phyloP scores from a whole-genome alignment of 345 rosid species.

The Kandelia obovata region DNA sequence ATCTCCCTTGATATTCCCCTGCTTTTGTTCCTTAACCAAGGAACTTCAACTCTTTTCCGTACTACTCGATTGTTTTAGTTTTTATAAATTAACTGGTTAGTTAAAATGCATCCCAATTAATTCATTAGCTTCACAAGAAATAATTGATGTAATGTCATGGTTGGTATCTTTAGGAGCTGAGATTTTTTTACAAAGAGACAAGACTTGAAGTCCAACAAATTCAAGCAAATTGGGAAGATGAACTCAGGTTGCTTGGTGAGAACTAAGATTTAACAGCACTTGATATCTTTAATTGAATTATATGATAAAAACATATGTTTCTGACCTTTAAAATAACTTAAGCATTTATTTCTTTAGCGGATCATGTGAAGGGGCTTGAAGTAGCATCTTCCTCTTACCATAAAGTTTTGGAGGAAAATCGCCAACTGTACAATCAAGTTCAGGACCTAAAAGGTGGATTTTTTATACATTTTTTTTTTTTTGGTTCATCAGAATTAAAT shows the following conservation, averaged over 20 bases:
- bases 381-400: slow-evolving; percentile 75
- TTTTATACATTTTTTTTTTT: not conserved
- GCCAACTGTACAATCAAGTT: slow-evolving; percentile 91
- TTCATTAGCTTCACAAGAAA: not conserved
- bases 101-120: not conserved
- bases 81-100: not conserved
- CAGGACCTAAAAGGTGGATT: slow-evolving; percentile 88
- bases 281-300: not conserved
- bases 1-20: not conserved
- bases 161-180: slow-evolving; percentile 51
- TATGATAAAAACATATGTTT: not conserved
- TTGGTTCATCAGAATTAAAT: not conserved
- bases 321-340: not conserved
- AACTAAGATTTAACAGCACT: not conserved
- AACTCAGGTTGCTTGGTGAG: slow-evolving; percentile 60
- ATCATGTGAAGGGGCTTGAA: slow-evolving; percentile 70
- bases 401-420: slow-evolving; percentile 82
- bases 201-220: slow-evolving; percentile 55
- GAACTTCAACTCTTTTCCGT: not conserved
- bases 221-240: slow-evolving; percentile 67
- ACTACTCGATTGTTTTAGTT: not conserved
- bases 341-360: slow-evolving; percentile 35
- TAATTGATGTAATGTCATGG: not conserved
- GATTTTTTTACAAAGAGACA: slow-evolving; percentile 40
- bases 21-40: not conserved